Evolutionary conservation across 345 rosid species (phyloP).

Genomic region (Melaleuca alternifolia): DNA sequence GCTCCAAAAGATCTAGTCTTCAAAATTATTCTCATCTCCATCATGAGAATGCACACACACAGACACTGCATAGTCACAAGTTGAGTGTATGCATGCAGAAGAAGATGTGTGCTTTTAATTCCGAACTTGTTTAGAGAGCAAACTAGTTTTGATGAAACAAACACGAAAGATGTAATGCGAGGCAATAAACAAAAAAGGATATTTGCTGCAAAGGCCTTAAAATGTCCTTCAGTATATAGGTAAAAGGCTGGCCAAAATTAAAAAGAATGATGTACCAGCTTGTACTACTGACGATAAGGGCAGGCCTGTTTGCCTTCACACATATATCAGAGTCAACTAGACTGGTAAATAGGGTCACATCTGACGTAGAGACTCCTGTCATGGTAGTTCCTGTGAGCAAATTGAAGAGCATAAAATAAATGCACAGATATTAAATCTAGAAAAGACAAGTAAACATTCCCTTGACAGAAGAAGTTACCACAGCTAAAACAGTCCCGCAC

Average conservation of each 20-base stretch:
- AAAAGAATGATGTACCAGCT: constrained; percentile 55
- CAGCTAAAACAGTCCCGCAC: constrained; percentile 46
- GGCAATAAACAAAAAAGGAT: not conserved
- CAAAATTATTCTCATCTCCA: not conserved
- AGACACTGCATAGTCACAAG: not conserved
- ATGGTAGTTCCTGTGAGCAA: constrained; percentile 10
- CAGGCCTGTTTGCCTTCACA: constrained; percentile 69
- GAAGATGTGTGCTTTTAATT: not conserved
- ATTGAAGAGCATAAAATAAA: not conserved
- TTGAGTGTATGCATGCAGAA: not conserved
- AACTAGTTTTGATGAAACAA: not conserved
- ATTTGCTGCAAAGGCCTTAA: not conserved
- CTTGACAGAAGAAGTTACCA: constrained; percentile 30
- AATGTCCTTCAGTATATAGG: not conserved
- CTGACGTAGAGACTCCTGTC: constrained; percentile 12
- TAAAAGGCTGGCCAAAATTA: not conserved
- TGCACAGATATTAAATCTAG: not conserved
- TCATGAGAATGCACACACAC: rapidly evolving
- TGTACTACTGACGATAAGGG: constrained; percentile 95
- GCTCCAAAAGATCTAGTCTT: not conserved
- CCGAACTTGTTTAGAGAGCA: not conserved
- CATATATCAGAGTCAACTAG: constrained; percentile 21
- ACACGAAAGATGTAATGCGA: not conserved
- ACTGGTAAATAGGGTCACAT: constrained; percentile 60
- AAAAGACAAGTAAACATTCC: not conserved